Evolutionary conservation across 2,329 filamentous ascomycete species (phyloP), one percentile per base, ranked within the genome.

Genomic region (Fusarium heterosporum): DNA sequence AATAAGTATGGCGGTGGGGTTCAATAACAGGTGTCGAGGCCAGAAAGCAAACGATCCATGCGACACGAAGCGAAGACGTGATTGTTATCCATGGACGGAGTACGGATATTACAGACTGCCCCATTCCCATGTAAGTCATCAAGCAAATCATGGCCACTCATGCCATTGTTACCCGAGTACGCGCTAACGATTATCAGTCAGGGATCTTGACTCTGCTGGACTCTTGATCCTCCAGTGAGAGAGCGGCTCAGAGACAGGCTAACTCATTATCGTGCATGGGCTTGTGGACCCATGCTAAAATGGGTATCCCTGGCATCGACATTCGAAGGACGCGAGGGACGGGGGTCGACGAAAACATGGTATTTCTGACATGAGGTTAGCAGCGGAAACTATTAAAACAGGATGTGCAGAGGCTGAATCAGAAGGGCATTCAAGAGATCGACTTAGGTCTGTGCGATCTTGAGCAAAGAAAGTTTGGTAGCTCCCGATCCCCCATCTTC

Each of bases 371-470:
- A 22, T 22, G 22, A 22, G 22, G 22, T 22, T 22, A 22, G 22
- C 22, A 22, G 22, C 22, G 22, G 22, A 22, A 22, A 22, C 22
- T 22, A 6, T 22, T 22, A 22, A 22, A 22, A 22, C 22, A 22
- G 22, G 22, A 22, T 22, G 22, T 22, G 22, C 6, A 22, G 22
- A 22, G 22, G 22, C 22, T 22, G 22, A 22, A 22, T 22, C 22
- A 22, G 32, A 36, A n/a, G 34, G 16, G 8, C n/a, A 36, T 36
- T n/a, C 4, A 17, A 10, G 26, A 25, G 51, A 55, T 61, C 38
- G 14, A 38, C 13, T 38, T 8, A 47, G 48, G 49, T 47, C 36
- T 55, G 36, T 61, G 48, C 58, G 55, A 41, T 19, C 36, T n/a
- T 47, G 19, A 34, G 26, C n/a, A 28, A 22, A 46, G 14, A 41